Evolutionary conservation across 805 yeast genomes (phyloP), one percentile per base, ranked within the genome.

Genomic region (Ogataea henricii): DNA sequence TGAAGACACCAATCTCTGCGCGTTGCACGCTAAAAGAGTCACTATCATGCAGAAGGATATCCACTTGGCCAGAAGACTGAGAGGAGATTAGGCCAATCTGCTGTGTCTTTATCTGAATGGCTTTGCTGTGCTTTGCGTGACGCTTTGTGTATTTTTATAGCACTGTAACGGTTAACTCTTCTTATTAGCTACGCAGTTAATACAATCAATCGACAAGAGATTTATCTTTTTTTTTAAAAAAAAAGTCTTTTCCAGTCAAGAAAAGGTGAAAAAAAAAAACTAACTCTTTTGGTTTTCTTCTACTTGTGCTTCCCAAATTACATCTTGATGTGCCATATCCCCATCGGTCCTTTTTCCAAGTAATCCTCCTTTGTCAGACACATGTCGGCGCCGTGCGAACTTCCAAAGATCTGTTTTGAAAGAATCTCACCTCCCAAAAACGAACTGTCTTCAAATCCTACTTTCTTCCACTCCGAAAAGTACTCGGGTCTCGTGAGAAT

Each of bases 381-480:
- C 60, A 82, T 71, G 36, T 86, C 90, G 21, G 74, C 71, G 48
- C 82, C 85, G 43, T 83, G 82, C 38, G 81, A 77, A 43, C 75
- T 74, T 7, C 83, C 80, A 62, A 87, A 91, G 12, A 88, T 79
- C 70, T 89, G 96, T 66, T 88, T 89, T 16, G 96, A 81, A 37
- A 89, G 85, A 41, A 91, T 87, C 66, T 89, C 88, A 2, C 87
- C 96, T 2, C 98, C 98, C 52, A 91, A 70, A 62, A 91, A 89
- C 49, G 81, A 76, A 26, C 85, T 80, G 56, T 88, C 90, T 48
- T 85, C 83, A 78, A 85, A 84, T 1, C 92, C 90, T 32, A 69
- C 67, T 64, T 81, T 81, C 68, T 91, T 91, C 97, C 97, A 92
- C 56, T 89, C 96, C 1, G 96, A 88, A 69, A 92, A 92, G 66